Evolutionary conservation across 1,284 basidiomycete species (phyloP).

Genomic region (Leccinum subatratum): DNA sequence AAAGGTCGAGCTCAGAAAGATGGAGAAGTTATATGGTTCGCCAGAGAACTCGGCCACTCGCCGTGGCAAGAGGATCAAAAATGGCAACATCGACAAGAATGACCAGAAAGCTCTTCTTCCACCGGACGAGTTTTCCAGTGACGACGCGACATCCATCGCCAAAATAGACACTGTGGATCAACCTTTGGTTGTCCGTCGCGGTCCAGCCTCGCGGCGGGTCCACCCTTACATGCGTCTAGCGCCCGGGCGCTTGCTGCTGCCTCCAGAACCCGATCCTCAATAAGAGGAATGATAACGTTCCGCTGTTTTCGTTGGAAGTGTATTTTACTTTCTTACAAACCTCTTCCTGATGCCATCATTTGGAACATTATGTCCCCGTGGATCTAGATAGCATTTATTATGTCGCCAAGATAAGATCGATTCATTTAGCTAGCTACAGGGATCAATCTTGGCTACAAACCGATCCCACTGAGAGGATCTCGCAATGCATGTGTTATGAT

Average conservation of each 20-base stretch:
- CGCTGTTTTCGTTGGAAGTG: not conserved
- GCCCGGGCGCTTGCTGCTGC: slow-evolving; percentile 20
- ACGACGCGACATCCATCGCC: not conserved
- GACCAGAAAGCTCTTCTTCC: slow-evolving; percentile 19
- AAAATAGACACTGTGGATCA: slow-evolving; percentile 13
- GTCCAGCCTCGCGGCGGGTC: slow-evolving; percentile 6
- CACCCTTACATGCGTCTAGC: slow-evolving; percentile 23
- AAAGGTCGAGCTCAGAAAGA: not conserved
- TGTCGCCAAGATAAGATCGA: slow-evolving; percentile 3
- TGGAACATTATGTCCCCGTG: not conserved
- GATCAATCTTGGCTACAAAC: not conserved
- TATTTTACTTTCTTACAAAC: not conserved
- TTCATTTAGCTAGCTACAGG: not conserved
- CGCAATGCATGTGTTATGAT: not conserved
- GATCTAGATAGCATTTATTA: slow-evolving; percentile 7
- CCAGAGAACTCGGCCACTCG: slow-evolving; percentile 7
- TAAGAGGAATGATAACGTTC: slow-evolving; percentile 2
- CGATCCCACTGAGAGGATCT: not conserved
- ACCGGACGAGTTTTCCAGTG: slow-evolving; percentile 20
- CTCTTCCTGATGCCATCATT: not conserved
- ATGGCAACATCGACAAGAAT: slow-evolving; percentile 6
- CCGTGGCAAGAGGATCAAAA: slow-evolving; percentile 13
- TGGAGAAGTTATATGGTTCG: slow-evolving; percentile 3
- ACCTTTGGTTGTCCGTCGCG: slow-evolving; percentile 15
- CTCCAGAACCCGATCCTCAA: slow-evolving; percentile 13